A percentile compares a stretch with the other conserved stretches of the same genome.
phyloP scores from a whole-genome alignment of 1,284 basidiomycete species.

The Pseudozyma flocculosa region DNA sequence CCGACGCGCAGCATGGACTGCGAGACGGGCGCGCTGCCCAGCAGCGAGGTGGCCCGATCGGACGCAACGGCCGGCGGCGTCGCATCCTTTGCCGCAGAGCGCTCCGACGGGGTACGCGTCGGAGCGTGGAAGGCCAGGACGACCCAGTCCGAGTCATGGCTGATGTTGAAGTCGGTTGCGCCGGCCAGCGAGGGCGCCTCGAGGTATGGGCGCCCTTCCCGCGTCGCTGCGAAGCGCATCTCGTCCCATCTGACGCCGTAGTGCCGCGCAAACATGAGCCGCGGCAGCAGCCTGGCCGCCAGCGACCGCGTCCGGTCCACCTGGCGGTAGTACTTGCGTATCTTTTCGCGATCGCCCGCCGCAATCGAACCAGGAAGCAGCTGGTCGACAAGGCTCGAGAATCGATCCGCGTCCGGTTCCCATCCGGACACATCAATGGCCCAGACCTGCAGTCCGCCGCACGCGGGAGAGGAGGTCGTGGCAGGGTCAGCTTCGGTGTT shows the following conservation, averaged over 20 bases:
- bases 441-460: constrained; percentile 27
- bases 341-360: constrained; percentile 16
- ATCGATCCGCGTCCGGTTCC: constrained; percentile 9
- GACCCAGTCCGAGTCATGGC: constrained; percentile 54
- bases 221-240: constrained; percentile 7
- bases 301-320: constrained; percentile 37
- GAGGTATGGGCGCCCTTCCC: constrained; percentile 27
- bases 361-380: constrained; percentile 15
- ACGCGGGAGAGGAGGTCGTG: not conserved
- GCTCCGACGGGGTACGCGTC: no score
- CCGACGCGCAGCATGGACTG: constrained; percentile 21
- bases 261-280: constrained; percentile 9
- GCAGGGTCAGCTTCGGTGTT: not conserved
- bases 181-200: not conserved
- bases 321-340: constrained; percentile 27
- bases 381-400: constrained; percentile 2
- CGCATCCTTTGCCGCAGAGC: no score
- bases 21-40: not conserved
- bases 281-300: constrained; percentile 29
- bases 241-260: constrained; percentile 8
- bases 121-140: constrained; percentile 35
- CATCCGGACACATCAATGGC: constrained; percentile 34
- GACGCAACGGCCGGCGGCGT: no score
- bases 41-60: not conserved
- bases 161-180: constrained; percentile 46